Base-by-base conservation (phyloP, 805 yeast genomes). In the Zygotorulaspora sp. region DNA sequence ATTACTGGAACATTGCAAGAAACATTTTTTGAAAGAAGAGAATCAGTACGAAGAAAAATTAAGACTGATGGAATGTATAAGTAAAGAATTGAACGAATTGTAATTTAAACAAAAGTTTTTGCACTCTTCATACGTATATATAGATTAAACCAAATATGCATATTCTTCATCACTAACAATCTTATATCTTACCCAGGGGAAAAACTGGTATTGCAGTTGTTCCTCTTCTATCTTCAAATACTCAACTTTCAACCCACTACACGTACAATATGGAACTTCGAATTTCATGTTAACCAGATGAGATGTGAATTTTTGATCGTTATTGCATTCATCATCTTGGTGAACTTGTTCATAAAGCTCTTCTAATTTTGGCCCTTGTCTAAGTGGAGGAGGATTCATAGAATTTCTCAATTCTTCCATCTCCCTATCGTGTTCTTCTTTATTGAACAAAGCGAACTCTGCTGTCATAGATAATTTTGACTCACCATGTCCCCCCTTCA, bases 121-220 rank as follows among this genome's bases (percentile, higher is more conserved):
- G 8, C 16, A 16, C 5, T 27, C 11, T n/a, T 10, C 11, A 27
- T n/a, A 27, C 11, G 6, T 14, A 27, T 16, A 13, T 27, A 34
- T 31, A 38, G 25, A 23, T 40, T 32, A 50, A 1, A 51, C 44
- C 22, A 49, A 33, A 32, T 54, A 59, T 19, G 58, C 60, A 38
- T 68, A 66, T 25, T 60, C 68, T 9, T 58, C 62, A 38, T 63
- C 68, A 47, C 66, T 73, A 24, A 58, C 45, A 4, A 74, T 72
- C 41, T 71, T 61, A 51, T 83, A 81, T 37, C 82, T 67, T 1
- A 83, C 81, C 94, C 94, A 83, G 0, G 92, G 89, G 53, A 83
- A 83, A 28, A 84, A 74, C 5, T 83, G 77, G 48, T 79, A 79
- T 36, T 72, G 66, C 52, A 82, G 57, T 35, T 68, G 71, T 5